phyloP scores from a whole-genome alignment of 345 rosid genomes.

The Angophora floribunda region DNA sequence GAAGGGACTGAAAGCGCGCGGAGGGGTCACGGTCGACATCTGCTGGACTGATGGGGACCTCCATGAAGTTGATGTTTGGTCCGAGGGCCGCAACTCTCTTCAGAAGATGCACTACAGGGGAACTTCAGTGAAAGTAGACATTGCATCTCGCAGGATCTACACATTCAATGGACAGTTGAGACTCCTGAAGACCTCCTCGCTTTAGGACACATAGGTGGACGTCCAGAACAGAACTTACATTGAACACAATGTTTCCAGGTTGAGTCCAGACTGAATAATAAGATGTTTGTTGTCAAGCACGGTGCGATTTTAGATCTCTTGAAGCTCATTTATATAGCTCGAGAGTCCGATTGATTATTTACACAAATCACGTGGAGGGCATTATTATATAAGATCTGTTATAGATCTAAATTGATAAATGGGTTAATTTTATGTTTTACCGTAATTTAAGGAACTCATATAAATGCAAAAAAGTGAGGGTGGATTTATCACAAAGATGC shows the following conservation, averaged over 20 bases:
- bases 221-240: neutral
- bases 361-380: neutral
- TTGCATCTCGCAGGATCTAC: conserved; percentile 37
- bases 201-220: neutral
- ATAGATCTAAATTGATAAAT: neutral
- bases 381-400: neutral
- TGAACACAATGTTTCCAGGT: neutral
- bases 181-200: conserved; percentile 23
- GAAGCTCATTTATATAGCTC: neutral
- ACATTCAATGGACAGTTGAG: conserved; percentile 41
- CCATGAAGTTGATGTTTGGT: conserved; percentile 47
- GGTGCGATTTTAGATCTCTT: neutral
- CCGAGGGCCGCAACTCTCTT: conserved; percentile 18
- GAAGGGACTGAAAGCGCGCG: conserved; percentile 75
- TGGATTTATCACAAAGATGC: neutral
- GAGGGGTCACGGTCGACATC: conserved; percentile 57
- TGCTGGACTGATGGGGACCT: conserved; percentile 77
- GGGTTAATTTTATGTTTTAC: neutral
- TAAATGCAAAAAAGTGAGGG: neutral
- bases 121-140: conserved; percentile 11
- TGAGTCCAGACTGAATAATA: neutral
- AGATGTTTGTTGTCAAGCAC: neutral
- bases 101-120: conserved; percentile 49
- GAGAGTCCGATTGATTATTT: neutral
- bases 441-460: neutral